These are phyloP conservation scores for Kazachstania taianensis DNA, from an alignment of 805 yeast species.

Conservation along the genomic window DNA sequence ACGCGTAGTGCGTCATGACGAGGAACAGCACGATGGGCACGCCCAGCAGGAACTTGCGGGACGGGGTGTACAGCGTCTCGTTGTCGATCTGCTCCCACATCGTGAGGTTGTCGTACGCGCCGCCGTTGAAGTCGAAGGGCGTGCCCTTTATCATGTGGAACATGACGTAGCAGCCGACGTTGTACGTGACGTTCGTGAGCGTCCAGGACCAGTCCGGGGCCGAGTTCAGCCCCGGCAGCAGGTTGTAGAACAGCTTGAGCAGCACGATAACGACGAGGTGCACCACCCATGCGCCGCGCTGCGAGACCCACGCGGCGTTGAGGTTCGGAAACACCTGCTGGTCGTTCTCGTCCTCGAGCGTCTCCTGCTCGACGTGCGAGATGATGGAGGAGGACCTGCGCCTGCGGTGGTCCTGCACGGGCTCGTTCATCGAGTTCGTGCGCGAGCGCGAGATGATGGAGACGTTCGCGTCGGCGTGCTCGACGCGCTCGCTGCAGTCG, in stretches of 20 bases:
- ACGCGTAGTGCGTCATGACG: constrained; percentile 81
- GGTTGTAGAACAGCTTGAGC: constrained; percentile 65
- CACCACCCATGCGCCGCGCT: constrained; percentile 92
- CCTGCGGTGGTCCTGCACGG: constrained; percentile 33
- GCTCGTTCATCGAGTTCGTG: constrained; percentile 15
- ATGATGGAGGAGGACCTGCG: constrained; percentile 84
- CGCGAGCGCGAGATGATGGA: constrained; percentile 4
- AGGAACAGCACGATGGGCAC: constrained; percentile 88
- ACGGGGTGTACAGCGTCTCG: constrained; percentile 95
- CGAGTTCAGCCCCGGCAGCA: constrained; percentile 68
- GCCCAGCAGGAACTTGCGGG: constrained; percentile 81
- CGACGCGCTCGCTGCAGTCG: neutral
- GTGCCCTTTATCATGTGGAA: constrained; percentile 95
- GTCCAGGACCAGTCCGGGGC: constrained; percentile 77
- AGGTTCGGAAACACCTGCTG: constrained; percentile 81
- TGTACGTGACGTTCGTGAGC: constrained; percentile 80
- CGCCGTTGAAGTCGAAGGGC: constrained; percentile 93
- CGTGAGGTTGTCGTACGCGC: constrained; percentile 90
- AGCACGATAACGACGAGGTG: constrained; percentile 75
- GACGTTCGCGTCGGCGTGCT: neutral
- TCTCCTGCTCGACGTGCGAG: constrained; percentile 89
- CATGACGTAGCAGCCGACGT: constrained; percentile 88
- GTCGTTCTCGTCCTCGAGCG: constrained; percentile 83
- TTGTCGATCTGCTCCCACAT: constrained; percentile 98
- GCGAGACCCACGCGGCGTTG: constrained; percentile 94